Conservation (phyloP, 2,329 filamentous ascomycete genomes). For the Blumeria hordei region DNA sequence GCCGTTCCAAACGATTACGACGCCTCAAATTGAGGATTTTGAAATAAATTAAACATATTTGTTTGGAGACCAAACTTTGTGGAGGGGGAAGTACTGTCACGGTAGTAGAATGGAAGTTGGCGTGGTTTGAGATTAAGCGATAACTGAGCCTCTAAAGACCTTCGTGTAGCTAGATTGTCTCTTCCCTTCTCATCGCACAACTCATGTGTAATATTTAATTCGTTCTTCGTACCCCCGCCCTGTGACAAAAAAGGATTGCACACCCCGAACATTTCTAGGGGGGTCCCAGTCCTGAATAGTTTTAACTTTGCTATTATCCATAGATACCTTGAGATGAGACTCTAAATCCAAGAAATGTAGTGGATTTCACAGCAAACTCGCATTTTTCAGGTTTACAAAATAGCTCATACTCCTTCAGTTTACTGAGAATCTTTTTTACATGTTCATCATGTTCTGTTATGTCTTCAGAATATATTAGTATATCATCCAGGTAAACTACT, state of each 20-base stretch:
- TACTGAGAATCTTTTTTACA: not conserved
- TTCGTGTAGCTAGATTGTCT: too few species aligned
- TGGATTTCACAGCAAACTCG: not conserved
- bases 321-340: not conserved
- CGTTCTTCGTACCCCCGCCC: too few species aligned
- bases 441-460: not conserved
- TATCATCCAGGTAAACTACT: not conserved
- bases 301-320: not conserved
- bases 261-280: not conserved
- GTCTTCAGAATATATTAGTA: not conserved
- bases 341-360: not conserved
- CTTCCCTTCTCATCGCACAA: too few species aligned
- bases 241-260: constrained; percentile 1
- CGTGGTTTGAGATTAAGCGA: too few species aligned
- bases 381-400: not conserved
- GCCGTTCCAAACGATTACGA: too few species aligned
- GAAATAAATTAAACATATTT: too few species aligned
- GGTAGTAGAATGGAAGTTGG: too few species aligned
- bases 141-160: too few species aligned
- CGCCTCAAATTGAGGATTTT: too few species aligned
- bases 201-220: too few species aligned
- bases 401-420: not conserved
- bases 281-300: not conserved
- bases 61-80: too few species aligned
- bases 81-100: too few species aligned